phyloP scores from a whole-genome alignment of 768 basidiomycete genomes.

The Tricholoma terreum region DNA sequence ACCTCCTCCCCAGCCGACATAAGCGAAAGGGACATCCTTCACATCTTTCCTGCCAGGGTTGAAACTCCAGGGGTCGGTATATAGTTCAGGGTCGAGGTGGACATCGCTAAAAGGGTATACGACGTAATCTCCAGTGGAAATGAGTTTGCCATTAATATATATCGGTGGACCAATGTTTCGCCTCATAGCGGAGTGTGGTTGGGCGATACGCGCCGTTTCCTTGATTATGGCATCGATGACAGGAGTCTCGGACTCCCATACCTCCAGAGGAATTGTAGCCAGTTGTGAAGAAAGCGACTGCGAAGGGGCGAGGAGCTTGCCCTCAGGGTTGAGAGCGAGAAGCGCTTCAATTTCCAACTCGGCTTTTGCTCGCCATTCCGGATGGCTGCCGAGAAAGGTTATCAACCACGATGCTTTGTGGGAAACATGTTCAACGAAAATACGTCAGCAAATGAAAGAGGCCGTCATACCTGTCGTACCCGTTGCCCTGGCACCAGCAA shows the following conservation, averaged over 20 bases:
- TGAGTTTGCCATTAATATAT: slow-evolving; percentile 62
- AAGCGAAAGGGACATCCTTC: slow-evolving; percentile 49
- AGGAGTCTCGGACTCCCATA: slow-evolving; percentile 70
- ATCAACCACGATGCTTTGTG: slow-evolving; percentile 66
- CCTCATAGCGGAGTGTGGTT: slow-evolving; percentile 80
- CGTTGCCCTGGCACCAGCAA: slow-evolving; percentile 78
- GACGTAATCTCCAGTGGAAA: slow-evolving; percentile 73
- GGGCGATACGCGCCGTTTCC: slow-evolving; percentile 75
- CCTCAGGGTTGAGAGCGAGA: slow-evolving; percentile 38
- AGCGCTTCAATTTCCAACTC: slow-evolving; percentile 56
- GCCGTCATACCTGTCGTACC: slow-evolving; percentile 61
- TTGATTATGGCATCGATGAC: slow-evolving; percentile 70
- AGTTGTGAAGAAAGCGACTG: slow-evolving; percentile 44
- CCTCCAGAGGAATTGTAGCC: slow-evolving; percentile 58
- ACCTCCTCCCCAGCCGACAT: slow-evolving; percentile 83
- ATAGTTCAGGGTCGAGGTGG: slow-evolving; percentile 68
- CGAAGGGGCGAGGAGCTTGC: slow-evolving; percentile 20
- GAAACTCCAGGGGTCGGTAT: slow-evolving; percentile 76
- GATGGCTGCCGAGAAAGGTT: slow-evolving; percentile 66
- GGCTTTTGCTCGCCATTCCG: slow-evolving; percentile 64
- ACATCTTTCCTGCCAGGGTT: slow-evolving; percentile 57
- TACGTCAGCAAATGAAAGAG: not conserved
- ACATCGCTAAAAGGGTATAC: slow-evolving; percentile 80
- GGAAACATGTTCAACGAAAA: not conserved
- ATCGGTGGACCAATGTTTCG: slow-evolving; percentile 72